phyloP scores from a whole-genome alignment of 495 filamentous ascomycete genomes.

The Penicillium subrubescens region DNA sequence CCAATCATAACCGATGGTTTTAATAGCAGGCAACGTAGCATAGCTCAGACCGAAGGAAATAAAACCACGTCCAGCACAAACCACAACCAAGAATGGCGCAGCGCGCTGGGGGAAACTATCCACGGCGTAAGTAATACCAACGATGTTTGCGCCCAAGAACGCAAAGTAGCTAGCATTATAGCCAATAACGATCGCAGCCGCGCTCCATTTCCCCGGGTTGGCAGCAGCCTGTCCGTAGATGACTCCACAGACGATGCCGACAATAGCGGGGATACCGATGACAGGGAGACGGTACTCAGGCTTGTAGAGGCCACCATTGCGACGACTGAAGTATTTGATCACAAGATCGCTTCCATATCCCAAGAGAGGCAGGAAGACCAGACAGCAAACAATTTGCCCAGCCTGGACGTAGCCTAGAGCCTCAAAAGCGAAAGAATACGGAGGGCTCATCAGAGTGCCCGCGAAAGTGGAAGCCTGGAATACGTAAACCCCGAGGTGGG shows the following conservation, averaged over 20 bases:
- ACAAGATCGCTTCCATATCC: conserved; percentile 28
- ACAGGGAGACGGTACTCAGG: conserved; percentile 27
- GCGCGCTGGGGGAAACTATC: conserved; percentile 29
- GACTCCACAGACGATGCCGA: conserved; percentile 22
- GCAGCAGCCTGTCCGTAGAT: conserved; percentile 28
- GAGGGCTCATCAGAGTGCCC: conserved; percentile 19
- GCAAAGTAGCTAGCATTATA: conserved; percentile 33
- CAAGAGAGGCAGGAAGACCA: conserved; percentile 28
- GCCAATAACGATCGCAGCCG: conserved; percentile 15
- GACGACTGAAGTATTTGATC: conserved; percentile 14
- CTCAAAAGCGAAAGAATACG: conserved; percentile 20
- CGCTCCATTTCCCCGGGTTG: conserved; percentile 18
- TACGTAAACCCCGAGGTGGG: conserved; percentile 27
- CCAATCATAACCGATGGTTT: conserved; percentile 76
- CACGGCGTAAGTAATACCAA: conserved; percentile 30
- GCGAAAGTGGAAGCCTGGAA: conserved; percentile 25
- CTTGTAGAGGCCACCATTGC: conserved; percentile 21
- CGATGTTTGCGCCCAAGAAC: conserved; percentile 26
- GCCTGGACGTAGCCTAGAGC: conserved; percentile 29
- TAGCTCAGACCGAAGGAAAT: conserved; percentile 59
- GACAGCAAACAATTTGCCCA: conserved; percentile 25
- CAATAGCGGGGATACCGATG: conserved; percentile 23
- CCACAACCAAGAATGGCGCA: conserved; percentile 27
- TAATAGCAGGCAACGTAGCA: conserved; percentile 71
- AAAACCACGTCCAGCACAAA: conserved; percentile 27